Base-by-base conservation (phyloP, 2,329 filamentous ascomycete genomes). In the Nemania diffusa region DNA sequence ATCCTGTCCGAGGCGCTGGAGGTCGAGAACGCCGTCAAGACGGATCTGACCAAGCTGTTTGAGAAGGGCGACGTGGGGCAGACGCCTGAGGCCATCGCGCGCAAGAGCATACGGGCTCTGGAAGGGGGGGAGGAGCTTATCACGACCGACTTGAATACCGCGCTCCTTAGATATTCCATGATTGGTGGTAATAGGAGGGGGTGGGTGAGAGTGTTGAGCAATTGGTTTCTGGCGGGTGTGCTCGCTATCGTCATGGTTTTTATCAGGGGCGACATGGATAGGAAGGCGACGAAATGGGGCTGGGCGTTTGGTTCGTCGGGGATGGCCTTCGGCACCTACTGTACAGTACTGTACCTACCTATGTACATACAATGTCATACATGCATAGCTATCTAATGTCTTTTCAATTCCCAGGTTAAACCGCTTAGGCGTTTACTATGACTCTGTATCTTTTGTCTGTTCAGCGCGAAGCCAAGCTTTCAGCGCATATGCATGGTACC, bases 1-100 rank as follows among this genome's bases (percentile, higher is more conserved):
- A 92, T 92, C 62, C 80, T 84, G 13, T 84, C 83, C 0, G 86
- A 89, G 0, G 88, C 88, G 0, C 85, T 48, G 26, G 62, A 71
- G 11, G 22, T 57, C n/a, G 73, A 74, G 58, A 74, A 73, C 26
- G 53, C 7, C 0, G 62, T 72, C 57, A 74, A 74, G 56, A 9
- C 69, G 0, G 69, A 71, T 48, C 1, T 73, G 2, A 72, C 70
- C 11, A 70, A 70, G 62, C 40, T 59, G 44, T 65, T 73, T 1
- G 71, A 73, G 44, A 65, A 68, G 17, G 67, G 29, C 1, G 71
- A 75, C 13, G 58, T 11, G 2, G 50, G 48, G 2, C 69, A 73
- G 37, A 61, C 66, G 1, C 63, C 70, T n/a, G 63, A 74, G 15
- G 46, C 65, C 1, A 68, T 76, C 20, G 75, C 73, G 2, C 58